Base-by-base conservation (phyloP, 1,139 yeast species). In the Taphrina pruni region DNA sequence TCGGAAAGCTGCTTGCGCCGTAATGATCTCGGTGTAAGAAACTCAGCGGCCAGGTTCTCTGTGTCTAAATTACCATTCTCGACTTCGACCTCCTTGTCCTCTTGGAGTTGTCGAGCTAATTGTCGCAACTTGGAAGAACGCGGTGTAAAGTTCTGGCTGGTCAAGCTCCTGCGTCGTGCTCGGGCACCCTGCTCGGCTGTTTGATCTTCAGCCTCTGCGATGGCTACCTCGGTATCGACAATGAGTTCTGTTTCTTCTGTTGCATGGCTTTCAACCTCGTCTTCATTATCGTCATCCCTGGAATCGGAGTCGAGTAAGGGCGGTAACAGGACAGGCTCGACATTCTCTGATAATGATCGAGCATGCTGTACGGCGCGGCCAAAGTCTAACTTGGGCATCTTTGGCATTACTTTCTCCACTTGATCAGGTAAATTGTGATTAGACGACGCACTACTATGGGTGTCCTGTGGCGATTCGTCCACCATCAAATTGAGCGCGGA, bases 1-100 rank as follows among this genome's bases (percentile, higher is more conserved):
- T 58, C 62, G 5, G 62, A 58, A 6, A 58, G 35, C 46, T 58
- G 52, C 62, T 46, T 58, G 26, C 62, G 51, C 6, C 54, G 41
- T 5, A 43, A 43, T n/a, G 60, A 38, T 12, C 17, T 41, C 6
- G 46, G 50, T 21, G 46, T 41, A 38, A 41, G n/a, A 14, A 7
- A n/a, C 9, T 38, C 45, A 8, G 43, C 6, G 5, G 41, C 21
- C 6, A 3, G 6, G 8, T 38, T 12, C 9, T 11, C 26, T 8
- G 21, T 17, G 3, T 11, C 3, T 9, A 38, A 35, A 6, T n/a
- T 20, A 11, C 12, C 43, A 38, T 21, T 36, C 17, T 35, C 41
- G 6, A 20, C 20, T 26, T 14, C 20, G 14, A 43, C 21, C 21
- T 36, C 43, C 26, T 54, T 35, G 35, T 35, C 41, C 7, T 54